Base-by-base conservation (phyloP, 306 rosid genomes). In the Clitoria ternatea region DNA sequence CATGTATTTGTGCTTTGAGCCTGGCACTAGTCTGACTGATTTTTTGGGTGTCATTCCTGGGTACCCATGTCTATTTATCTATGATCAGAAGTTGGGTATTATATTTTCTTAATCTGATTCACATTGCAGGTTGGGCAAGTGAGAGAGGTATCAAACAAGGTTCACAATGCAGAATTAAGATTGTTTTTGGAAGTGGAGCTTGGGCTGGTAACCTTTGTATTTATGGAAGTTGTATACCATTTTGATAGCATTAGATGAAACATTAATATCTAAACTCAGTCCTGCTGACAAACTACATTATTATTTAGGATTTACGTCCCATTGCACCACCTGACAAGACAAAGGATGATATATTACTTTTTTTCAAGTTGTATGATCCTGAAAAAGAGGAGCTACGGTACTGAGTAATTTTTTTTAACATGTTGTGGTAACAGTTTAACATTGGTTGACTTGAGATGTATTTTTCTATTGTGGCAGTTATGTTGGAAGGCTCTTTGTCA, bases 291-390 rank as follows among this genome's bases (percentile, higher is more conserved):
- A 68, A 77, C 52, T 75, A 53, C 33, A 12, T 72, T 72, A 9
- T 64, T 52, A 27, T 80, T 70, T 77, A 90, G 97, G 89, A 90
- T 70, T 69, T 69, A 48, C 79, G 47, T 35, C 87, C 87, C 74
- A 70, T 90, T 63, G 78, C 89, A 77, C 92, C 92, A 15, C 90
- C 89, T 65, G 90, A 81, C 33, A 88, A 84, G 86, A 88, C 95
- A 23, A 84, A 84, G 80, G 95, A 88, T 67, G 97, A 90, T 69
- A 90, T 88, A 61, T 83, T 90, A 14, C 91, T 90, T 47, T 90
- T 90, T 82, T 90, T 90, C 85, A 90, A 90, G 85, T 83, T 90
- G 62, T 90, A 90, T 61, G 95, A 90, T 75, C 90, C 92, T 69
- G 95, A 86, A 48, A 90, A 90, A 76, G 90, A 84, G 81, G 92